These are phyloP conservation scores for Salvia splendens DNA, from an alignment of 257 asterid genomes.

Conservation along the genomic window DNA sequence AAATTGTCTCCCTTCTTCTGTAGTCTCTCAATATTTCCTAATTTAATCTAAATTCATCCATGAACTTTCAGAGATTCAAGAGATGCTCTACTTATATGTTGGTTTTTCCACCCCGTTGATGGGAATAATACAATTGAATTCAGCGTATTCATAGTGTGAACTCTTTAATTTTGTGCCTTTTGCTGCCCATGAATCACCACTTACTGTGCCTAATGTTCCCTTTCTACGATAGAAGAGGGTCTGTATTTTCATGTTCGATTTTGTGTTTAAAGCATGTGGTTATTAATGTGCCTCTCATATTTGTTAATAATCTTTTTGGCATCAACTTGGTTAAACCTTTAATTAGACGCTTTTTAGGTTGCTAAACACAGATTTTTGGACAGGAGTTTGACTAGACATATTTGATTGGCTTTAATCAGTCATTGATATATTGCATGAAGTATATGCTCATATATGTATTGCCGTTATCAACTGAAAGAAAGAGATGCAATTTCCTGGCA, in stretches of 20 bases:
- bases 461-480: not conserved
- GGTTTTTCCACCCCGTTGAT: not conserved
- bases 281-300: not conserved
- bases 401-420: conserved; percentile 2
- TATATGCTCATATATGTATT: not conserved
- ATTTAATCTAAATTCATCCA: not conserved
- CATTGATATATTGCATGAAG: not conserved
- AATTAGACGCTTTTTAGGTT: not conserved
- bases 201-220: not conserved
- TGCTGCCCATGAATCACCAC: not conserved
- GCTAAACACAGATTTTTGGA: not conserved
- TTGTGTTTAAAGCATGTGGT: not conserved
- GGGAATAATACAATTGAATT: not conserved
- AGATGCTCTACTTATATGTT: not conserved
- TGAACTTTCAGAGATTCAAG: not conserved
- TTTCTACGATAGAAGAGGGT: not conserved
- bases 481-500: not conserved
- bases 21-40: not conserved
- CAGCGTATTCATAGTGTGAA: not conserved
- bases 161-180: not conserved
- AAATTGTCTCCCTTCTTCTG: not conserved
- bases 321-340: not conserved
- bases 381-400: not conserved
- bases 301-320: not conserved
- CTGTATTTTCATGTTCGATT: not conserved